Percentiles rank a stretch among this genome's conserved stretches.
phyloP scores from a whole-genome alignment of 2,329 filamentous ascomycete genomes.

The Penicillium expansum region DNA sequence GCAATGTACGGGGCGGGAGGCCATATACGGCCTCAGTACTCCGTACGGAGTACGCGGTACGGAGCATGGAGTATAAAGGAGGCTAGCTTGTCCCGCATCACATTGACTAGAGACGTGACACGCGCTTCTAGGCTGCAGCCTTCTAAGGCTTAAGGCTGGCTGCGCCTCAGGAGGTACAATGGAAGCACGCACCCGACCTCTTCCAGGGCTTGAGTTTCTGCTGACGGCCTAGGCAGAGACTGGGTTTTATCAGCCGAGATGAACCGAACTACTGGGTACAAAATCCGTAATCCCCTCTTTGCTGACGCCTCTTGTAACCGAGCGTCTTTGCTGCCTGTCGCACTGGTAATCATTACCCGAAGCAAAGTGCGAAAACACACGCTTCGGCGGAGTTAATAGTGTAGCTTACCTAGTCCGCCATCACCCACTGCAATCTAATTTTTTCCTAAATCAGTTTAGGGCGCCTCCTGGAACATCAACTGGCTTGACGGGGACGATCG shows the following conservation, averaged over 20 bases:
- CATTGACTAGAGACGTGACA: background rate
- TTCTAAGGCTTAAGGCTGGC: constrained; percentile 40
- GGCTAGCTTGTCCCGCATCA: background rate
- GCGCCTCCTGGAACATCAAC: constrained; percentile 1
- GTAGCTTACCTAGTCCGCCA: background rate
- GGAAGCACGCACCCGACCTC: background rate
- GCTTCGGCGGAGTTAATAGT: background rate
- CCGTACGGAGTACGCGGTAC: too few relatives aligned
- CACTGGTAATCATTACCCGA: constrained; percentile 10
- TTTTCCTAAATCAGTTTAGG: background rate
- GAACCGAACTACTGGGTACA: background rate
- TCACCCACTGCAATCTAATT: background rate
- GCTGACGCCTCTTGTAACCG: background rate
- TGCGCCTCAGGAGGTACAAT: constrained; percentile 13
- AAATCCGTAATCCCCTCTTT: background rate
- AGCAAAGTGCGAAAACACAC: constrained; percentile 8
- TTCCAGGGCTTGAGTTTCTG: background rate
- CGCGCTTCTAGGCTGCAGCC: constrained; percentile 27
- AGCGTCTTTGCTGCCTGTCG: constrained; percentile 2
- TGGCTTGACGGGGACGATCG: constrained; percentile 14
- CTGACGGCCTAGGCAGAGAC: background rate
- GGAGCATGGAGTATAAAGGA: background rate
- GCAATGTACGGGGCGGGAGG: background rate
- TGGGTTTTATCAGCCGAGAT: background rate
- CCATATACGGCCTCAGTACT: background rate